Evolutionary conservation across 495 filamentous ascomycete species (phyloP), one percentile per base, ranked within the genome.

Genomic region (Xylaria nigripes): DNA sequence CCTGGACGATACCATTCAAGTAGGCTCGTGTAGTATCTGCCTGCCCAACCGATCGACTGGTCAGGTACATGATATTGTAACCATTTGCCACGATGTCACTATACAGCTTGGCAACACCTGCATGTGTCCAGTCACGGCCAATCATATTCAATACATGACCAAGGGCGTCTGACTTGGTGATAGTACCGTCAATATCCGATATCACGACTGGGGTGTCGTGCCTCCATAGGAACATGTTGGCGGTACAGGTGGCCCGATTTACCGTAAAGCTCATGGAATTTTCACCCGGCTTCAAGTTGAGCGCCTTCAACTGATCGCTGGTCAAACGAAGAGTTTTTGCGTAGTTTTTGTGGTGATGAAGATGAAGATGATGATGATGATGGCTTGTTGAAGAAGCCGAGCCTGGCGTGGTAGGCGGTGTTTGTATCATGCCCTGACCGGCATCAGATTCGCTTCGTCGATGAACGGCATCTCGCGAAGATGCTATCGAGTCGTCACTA

Each of bases 71-170:
- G 61, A 99, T 90, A 66, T 99, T 95, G 73, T 99, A 99, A 2
- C 93, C 93, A 64, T 99, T 99, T 55, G 85, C 84, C 7, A 84
- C 86, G 55, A 99, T 99, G 56, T 99, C 93, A 15, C 85, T 89
- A 69, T 96, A 99, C 12, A 99, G 75, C 71, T 97, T 99, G 22
- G 93, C 94, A 19, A 99, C 93, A 16, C 93, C 93, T 15, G 86
- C 77, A 68, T 99, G 93, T 6, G 93, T 99, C 93, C 93, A 99
- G 67, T 99, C 93, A 51, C 93, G 86, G 25, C 93, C 93, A 54
- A 99, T 90, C 86, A 93, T 94, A 71, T 93, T 97, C 41, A 99
- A 70, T 45, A 99, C 90, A 58, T 99, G 93, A n/a, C 93, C 93
- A 16, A 97, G 75, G 5, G 91, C 93, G 73, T 99, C 93, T 6